Conservation (phyloP, 2,329 filamentous ascomycete genomes). For the Aspergillus ruber region DNA sequence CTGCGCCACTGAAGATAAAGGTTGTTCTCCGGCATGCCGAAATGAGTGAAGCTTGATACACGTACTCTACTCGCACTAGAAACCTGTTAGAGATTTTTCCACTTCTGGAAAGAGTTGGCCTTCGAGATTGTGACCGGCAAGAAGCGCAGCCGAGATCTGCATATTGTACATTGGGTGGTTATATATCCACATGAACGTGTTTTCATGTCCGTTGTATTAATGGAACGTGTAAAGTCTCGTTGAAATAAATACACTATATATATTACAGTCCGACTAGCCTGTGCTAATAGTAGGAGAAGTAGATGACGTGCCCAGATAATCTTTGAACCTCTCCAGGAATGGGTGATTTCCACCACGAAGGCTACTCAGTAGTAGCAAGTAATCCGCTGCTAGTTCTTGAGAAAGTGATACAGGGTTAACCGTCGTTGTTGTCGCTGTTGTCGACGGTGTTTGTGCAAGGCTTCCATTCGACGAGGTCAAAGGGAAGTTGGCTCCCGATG, state of each 20-base stretch:
- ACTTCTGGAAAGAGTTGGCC: too few relatives aligned
- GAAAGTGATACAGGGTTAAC: constrained; percentile 3
- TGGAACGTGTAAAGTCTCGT: too few relatives aligned
- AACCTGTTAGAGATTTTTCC: too few relatives aligned
- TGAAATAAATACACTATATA: too few relatives aligned
- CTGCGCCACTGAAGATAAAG: neutral
- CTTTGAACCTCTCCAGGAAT: constrained; percentile 27
- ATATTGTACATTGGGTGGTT: too few relatives aligned
- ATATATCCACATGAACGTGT: too few relatives aligned
- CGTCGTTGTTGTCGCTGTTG: constrained; percentile 11
- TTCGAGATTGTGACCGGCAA: too few relatives aligned
- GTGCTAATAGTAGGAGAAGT: constrained; percentile 8
- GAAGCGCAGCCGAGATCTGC: too few relatives aligned
- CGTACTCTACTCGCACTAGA: too few relatives aligned
- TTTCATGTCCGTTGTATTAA: too few relatives aligned
- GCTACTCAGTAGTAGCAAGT: constrained; percentile 24
- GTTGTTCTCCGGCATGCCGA: too few relatives aligned
- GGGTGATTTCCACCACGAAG: constrained; percentile 33
- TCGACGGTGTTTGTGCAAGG: constrained; percentile 1
- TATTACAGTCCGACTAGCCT: constrained; percentile 9
- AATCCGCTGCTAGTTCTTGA: constrained; percentile 23
- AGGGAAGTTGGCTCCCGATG: constrained; percentile 11
- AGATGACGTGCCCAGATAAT: constrained; percentile 20
- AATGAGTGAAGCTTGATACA: too few relatives aligned
- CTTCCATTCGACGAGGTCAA: constrained; percentile 1